phyloP scores from a whole-genome alignment of 1,284 basidiomycete species.

The Ceratobasidium sp. region DNA sequence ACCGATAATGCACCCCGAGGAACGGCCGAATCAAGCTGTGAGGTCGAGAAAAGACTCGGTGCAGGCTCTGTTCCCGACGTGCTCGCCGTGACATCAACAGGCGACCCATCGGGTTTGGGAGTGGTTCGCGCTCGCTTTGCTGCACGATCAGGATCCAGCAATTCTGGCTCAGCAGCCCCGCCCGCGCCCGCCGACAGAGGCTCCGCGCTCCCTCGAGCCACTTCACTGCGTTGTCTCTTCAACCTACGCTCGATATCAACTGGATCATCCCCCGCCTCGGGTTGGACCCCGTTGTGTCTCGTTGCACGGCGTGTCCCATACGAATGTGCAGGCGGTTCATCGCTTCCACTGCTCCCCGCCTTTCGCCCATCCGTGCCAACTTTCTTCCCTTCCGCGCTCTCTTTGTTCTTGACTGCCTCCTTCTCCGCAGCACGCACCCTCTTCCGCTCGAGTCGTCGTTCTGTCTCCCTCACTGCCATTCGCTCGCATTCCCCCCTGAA shows the following conservation, averaged over 20 bases:
- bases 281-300: slow-evolving; percentile 74
- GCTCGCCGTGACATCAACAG: slow-evolving; percentile 31
- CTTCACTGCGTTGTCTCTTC: slow-evolving; percentile 72
- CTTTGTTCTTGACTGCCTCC: slow-evolving; percentile 57
- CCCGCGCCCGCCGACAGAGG: slow-evolving; percentile 46
- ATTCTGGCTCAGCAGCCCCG: slow-evolving; percentile 28
- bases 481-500: slow-evolving; percentile 88
- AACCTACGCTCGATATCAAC: slow-evolving; percentile 73
- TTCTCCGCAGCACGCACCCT: slow-evolving; percentile 65
- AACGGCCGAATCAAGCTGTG: background rate
- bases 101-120: slow-evolving; percentile 51
- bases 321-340: slow-evolving; percentile 48
- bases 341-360: slow-evolving; percentile 51
- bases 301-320: slow-evolving; percentile 70
- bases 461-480: slow-evolving; percentile 83
- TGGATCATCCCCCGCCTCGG: slow-evolving; percentile 75
- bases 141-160: slow-evolving; percentile 52
- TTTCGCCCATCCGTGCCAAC: slow-evolving; percentile 49
- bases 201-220: slow-evolving; percentile 56
- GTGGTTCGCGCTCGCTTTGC: slow-evolving; percentile 66
- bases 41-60: background rate
- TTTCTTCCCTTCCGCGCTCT: slow-evolving; percentile 44
- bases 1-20: background rate
- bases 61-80: background rate
- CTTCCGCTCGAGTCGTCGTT: slow-evolving; percentile 69